Evolutionary conservation across 1,139 yeast genomes (phyloP).

Genomic region (Geotrichum siamense): DNA sequence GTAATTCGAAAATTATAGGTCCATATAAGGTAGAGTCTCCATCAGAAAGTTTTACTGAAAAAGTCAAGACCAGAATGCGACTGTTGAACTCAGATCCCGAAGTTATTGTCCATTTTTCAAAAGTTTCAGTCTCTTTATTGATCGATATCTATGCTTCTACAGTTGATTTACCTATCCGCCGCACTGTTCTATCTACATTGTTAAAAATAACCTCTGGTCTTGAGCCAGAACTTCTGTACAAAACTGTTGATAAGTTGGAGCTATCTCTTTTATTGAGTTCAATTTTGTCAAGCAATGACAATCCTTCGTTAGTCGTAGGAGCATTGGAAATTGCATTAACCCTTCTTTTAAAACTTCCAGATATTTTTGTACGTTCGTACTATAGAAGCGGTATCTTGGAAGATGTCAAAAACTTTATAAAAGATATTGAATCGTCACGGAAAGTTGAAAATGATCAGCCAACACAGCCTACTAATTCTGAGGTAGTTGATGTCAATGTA

Average conservation of each 20-base stretch:
- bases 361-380: constrained; percentile 43
- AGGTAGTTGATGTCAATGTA: constrained; percentile 28
- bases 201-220: constrained; percentile 44
- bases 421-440: constrained; percentile 7
- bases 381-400: constrained; percentile 67
- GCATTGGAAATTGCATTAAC: constrained; percentile 46
- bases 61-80: constrained; percentile 15
- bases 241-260: constrained; percentile 29
- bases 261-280: constrained; percentile 50
- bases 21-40: constrained; percentile 31
- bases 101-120: constrained; percentile 39
- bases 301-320: constrained; percentile 42
- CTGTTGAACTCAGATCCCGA: constrained; percentile 21
- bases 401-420: constrained; percentile 38
- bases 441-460: constrained; percentile 6
- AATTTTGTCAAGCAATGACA: constrained; percentile 51
- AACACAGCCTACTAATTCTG: constrained; percentile 18
- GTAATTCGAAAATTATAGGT: constrained; percentile 23
- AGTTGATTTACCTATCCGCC: constrained; percentile 60
- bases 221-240: constrained; percentile 22
- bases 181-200: constrained; percentile 51
- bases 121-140: constrained; percentile 51
- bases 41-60: constrained; percentile 16
- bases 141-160: constrained; percentile 68
- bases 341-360: constrained; percentile 44